Evolutionary conservation across 2,329 filamentous ascomycete species (phyloP).

Genomic region (Coniochaeta hoffmannii): DNA sequence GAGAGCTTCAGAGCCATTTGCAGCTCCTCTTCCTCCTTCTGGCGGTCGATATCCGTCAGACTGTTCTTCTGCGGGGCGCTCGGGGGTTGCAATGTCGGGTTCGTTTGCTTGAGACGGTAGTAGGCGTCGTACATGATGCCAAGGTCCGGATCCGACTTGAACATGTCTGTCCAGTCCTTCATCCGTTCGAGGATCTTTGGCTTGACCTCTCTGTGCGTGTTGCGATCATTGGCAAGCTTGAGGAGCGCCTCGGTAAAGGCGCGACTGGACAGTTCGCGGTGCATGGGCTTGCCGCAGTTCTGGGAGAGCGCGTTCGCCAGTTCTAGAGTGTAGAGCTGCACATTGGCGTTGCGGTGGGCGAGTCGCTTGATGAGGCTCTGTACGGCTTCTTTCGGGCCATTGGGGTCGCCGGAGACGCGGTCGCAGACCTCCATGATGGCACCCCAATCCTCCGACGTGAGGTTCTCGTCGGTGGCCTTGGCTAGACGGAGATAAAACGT

Average conservation of each 20-base stretch:
- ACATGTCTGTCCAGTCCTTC: conserved; percentile 95
- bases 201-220: conserved; percentile 94
- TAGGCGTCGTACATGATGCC: conserved; percentile 98
- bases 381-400: conserved; percentile 72
- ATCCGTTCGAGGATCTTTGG: conserved; percentile 95
- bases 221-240: conserved; percentile 85
- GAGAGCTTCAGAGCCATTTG: conserved; percentile 94
- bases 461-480: conserved; percentile 92
- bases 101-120: conserved; percentile 71
- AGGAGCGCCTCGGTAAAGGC: conserved; percentile 92
- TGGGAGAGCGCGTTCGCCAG: conserved; percentile 86
- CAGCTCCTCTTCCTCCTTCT: conserved; percentile 94
- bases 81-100: conserved; percentile 84
- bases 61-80: conserved; percentile 90
- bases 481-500: conserved; percentile 27
- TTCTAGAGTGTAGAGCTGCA: conserved; percentile 92
- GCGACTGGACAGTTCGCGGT: conserved; percentile 82
- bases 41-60: conserved; percentile 81
- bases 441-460: conserved; percentile 72
- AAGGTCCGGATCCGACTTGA: conserved; percentile 77
- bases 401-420: conserved; percentile 45
- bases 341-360: conserved; percentile 90
- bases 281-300: conserved; percentile 80
- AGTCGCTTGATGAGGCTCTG: conserved; percentile 87
- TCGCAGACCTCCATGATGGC: conserved; percentile 59